A percentile compares a stretch with the other conserved stretches of the same genome.
Conservation (phyloP, 2,329 filamentous ascomycete species). For the Clarireedia sp. region DNA sequence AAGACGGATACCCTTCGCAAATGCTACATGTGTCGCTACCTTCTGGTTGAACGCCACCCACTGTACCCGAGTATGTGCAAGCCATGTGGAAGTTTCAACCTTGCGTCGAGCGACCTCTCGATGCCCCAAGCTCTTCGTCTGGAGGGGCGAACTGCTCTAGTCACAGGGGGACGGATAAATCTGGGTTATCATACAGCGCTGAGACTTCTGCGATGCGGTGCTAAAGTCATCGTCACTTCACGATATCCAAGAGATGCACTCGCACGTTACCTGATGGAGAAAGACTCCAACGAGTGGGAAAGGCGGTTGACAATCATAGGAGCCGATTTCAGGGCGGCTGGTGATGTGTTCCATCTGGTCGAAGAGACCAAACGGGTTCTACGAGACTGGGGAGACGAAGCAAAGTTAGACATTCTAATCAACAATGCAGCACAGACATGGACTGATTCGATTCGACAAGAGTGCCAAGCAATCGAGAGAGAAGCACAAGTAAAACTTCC, state of each 20-base stretch:
- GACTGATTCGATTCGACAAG: conserved; percentile 13
- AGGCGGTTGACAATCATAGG: conserved; percentile 8
- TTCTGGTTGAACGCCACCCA: conserved; percentile 3
- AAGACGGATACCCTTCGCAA: too few relatives aligned
- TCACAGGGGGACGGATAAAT: conserved; percentile 15
- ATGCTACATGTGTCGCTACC: background rate
- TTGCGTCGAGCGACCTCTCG: conserved; percentile 13
- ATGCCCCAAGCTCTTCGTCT: conserved; percentile 12
- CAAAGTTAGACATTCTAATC: conserved; percentile 15
- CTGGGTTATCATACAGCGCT: conserved; percentile 14
- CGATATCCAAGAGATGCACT: conserved; percentile 15
- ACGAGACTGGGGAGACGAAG: background rate
- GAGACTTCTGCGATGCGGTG: conserved; percentile 13
- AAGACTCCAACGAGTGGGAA: conserved; percentile 7
- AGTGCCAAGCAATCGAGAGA: conserved; percentile 7
- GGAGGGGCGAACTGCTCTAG: conserved; percentile 11
- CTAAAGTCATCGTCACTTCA: conserved; percentile 13
- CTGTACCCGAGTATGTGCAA: conserved; percentile 15
- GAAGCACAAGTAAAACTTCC: conserved; percentile 1
- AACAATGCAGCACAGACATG: conserved; percentile 18
- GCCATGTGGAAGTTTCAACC: conserved; percentile 15
- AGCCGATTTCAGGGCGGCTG: conserved; percentile 3
- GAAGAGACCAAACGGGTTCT: background rate
- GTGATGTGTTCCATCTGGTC: conserved; percentile 1
- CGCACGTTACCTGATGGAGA: conserved; percentile 10